Conservation (phyloP, 2,329 filamentous ascomycete species). For the Colletotrichum sp. region DNA sequence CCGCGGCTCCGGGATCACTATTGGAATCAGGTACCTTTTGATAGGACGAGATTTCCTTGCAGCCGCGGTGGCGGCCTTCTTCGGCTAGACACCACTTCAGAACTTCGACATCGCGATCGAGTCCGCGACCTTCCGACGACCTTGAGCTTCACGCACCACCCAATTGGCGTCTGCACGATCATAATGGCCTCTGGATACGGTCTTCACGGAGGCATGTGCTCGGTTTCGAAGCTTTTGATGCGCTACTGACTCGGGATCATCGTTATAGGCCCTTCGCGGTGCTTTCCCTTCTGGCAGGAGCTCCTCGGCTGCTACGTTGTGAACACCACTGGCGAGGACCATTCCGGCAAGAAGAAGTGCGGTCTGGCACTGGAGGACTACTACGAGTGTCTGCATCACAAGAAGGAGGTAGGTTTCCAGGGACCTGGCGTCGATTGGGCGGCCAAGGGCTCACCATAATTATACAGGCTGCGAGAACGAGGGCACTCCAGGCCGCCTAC, state of each 20-base stretch:
- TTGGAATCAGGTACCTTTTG: slow-evolving; percentile 10
- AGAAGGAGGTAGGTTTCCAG: slow-evolving; percentile 85
- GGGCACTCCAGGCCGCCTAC: slow-evolving; percentile 83
- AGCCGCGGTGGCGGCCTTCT: slow-evolving; percentile 6
- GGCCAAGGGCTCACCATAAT: neutral
- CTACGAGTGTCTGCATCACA: slow-evolving; percentile 98
- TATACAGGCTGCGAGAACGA: slow-evolving; percentile 75
- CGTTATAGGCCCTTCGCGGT: slow-evolving; percentile 68
- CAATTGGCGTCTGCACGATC: slow-evolving; percentile 30
- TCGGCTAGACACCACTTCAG: neutral
- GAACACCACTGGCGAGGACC: slow-evolving; percentile 82
- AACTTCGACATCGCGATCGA: slow-evolving; percentile 1
- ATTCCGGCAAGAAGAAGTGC: slow-evolving; percentile 87
- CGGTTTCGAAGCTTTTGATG: neutral
- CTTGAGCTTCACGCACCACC: slow-evolving; percentile 18
- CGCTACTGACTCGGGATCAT: slow-evolving; percentile 24
- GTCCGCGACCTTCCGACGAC: neutral
- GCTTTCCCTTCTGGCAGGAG: slow-evolving; percentile 99
- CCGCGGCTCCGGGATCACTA: neutral
- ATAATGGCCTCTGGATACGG: slow-evolving; percentile 84
- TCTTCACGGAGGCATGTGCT: slow-evolving; percentile 72
- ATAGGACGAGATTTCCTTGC: slow-evolving; percentile 5
- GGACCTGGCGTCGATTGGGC: neutral
- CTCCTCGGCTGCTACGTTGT: slow-evolving; percentile 97
- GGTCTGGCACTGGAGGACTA: slow-evolving; percentile 88